Evolutionary conservation across 306 rosid species (phyloP).

Genomic region (Argentina anserina): DNA sequence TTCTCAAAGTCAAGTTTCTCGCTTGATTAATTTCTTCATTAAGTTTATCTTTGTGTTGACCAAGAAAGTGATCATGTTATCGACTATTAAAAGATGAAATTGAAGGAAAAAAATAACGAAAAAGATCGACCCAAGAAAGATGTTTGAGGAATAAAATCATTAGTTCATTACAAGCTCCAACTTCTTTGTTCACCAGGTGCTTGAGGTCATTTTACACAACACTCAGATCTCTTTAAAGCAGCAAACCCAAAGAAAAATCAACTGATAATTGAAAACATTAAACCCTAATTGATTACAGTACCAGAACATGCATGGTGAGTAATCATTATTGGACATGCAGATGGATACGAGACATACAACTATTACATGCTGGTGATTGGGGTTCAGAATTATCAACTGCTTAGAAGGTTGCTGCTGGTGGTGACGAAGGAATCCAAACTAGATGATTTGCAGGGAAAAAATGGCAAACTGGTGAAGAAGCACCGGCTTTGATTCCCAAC

Average conservation of each 20-base stretch:
- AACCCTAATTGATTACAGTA: neutral
- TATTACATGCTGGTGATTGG: neutral
- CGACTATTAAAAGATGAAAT: too few relatives aligned
- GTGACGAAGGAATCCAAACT: constrained; percentile 42
- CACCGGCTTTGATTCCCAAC: constrained; percentile 39
- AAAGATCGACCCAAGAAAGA: neutral
- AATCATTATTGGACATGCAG: neutral
- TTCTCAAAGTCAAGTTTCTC: too few relatives aligned
- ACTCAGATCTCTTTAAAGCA: neutral
- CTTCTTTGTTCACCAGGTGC: neutral
- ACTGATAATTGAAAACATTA: neutral
- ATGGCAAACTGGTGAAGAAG: constrained; percentile 47
- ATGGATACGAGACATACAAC: neutral
- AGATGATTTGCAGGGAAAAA: constrained; percentile 54
- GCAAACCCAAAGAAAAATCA: neutral
- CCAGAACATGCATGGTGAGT: neutral
- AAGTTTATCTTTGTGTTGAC: too few relatives aligned
- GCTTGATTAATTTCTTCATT: too few relatives aligned
- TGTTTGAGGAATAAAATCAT: neutral
- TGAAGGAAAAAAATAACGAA: too few relatives aligned
- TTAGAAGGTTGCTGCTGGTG: constrained; percentile 30
- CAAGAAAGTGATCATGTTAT: too few relatives aligned
- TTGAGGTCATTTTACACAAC: neutral
- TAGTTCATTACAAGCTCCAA: neutral
- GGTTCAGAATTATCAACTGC: neutral